Base-by-base conservation (phyloP, 345 rosid genomes). In the Salix brachista region DNA sequence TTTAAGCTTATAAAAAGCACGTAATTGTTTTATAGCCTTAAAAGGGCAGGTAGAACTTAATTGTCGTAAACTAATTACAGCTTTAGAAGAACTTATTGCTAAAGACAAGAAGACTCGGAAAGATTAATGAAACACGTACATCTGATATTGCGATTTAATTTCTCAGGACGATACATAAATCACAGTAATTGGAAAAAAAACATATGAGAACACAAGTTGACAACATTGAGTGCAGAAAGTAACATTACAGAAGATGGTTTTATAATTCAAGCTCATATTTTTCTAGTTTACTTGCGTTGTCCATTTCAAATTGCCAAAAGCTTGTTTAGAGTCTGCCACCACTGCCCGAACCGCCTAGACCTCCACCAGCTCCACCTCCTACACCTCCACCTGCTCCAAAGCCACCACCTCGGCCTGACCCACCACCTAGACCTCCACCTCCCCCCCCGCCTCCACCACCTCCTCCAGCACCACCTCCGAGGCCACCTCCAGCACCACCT, bases 401-500 rank as follows among this genome's bases (percentile, higher is more conserved):
- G 18, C 65, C 44, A 37, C 71, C 72, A 7, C 72, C 67, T 28
- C 54, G 77, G 3, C 56, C 44, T 4, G 69, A 67, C 13, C 74
- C 72, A 13, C 78, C 74, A 34, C 58, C 79, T 9, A 60, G 69
- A 21, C 58, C 44, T 8, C 71, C 75, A 2, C 52, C 80, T 0
- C 62, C 75, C 0, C 69, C 70, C 0, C 26, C 75, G 19, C 70
- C 75, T 16, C 41, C 75, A 18, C 28, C 80, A 5, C 37, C 65
- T 39, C 37, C 65, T 39, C 77, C 77, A 19, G 19, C 69, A 8
- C 80, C 80, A 6, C 23, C 75, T 4, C 71, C 80, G 36, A 32
- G 34, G 34, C 34, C 75, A 0, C 72, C 65, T n/a, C 50, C 28
- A 37, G 1, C 73, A 11, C 67, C 66, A 6, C 28, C 66, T 13